Evolutionary conservation across 1,284 basidiomycete genomes (phyloP), one percentile per base, ranked within the genome.

Genomic region (Mixia osmundae): DNA sequence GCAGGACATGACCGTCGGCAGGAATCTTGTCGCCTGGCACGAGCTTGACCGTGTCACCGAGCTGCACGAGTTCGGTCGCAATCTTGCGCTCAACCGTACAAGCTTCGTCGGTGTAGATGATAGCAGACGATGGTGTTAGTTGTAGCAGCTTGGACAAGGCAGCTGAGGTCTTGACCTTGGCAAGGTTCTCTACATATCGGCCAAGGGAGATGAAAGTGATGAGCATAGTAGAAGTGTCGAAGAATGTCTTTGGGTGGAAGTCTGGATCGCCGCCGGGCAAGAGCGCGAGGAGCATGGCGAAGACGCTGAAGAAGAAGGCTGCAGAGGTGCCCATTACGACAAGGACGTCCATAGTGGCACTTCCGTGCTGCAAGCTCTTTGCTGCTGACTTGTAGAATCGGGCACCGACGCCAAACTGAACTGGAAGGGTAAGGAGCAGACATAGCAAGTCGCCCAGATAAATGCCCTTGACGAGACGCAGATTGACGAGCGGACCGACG

Each of bases 181-280:
- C 91, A 34, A 74, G 68, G 58, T 94, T 97, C 60, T 97, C 91
- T 36, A 97, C 68, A 59, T 77, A 94, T 26, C 91, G 72, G 2
- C 89, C 91, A 21, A 97, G 69, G 3, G 82, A 83, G 48, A 95
- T 79, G 54, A 97, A 97, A 57, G 76, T 83, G 65, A 99, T 78
- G 40, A 99, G 64, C 91, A 97, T 97, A 12, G 87, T 91, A 50
- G 79, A 87, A 2, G 91, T 97, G 59, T 99, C 91, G 59, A 97
- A 97, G 61, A 95, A 97, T 22, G 85, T 71, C 52, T 77, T 69
- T 1, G 91, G 89, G 25, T 68, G 71, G 53, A 67, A 78, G 37
- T 68, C 66, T 0, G 70, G 63, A 4, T 45, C 47, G 25, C 69
- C 65, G 15, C 36, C 33, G 14, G 31, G 5, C 15, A 46, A 38